Conservation (phyloP, 139 green algal species). For the Trebouxia sp. region DNA sequence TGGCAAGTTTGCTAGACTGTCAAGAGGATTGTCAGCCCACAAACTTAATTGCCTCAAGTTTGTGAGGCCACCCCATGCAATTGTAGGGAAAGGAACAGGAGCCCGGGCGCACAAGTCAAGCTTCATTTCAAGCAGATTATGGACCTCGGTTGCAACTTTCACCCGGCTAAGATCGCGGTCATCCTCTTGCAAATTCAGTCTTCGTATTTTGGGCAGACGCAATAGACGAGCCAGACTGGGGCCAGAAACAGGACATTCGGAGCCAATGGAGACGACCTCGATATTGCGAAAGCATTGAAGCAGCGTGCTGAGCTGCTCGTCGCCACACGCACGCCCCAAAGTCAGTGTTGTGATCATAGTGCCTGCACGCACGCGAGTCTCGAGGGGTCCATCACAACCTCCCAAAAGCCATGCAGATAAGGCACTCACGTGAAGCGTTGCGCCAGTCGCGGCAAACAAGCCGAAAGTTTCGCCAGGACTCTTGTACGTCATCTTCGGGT, state of each 20-base stretch:
- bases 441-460: background rate
- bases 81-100: background rate
- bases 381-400: no score
- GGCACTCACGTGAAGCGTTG: background rate
- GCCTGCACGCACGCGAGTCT: background rate
- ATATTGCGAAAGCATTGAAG: background rate
- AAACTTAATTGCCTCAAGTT: background rate
- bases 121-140: background rate
- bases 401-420: no score
- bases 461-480: background rate
- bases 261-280: no score
- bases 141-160: background rate
- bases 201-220: background rate
- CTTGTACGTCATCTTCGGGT: no score
- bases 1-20: background rate
- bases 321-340: background rate
- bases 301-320: background rate
- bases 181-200: background rate
- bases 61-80: background rate
- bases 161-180: background rate
- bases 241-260: no score
- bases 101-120: background rate
- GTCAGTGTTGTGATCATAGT: background rate
- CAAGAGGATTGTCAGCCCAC: background rate
- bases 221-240: no score